Evolutionary conservation across 2,329 filamentous ascomycete genomes (phyloP).

Genomic region (Talaromyces sp.): DNA sequence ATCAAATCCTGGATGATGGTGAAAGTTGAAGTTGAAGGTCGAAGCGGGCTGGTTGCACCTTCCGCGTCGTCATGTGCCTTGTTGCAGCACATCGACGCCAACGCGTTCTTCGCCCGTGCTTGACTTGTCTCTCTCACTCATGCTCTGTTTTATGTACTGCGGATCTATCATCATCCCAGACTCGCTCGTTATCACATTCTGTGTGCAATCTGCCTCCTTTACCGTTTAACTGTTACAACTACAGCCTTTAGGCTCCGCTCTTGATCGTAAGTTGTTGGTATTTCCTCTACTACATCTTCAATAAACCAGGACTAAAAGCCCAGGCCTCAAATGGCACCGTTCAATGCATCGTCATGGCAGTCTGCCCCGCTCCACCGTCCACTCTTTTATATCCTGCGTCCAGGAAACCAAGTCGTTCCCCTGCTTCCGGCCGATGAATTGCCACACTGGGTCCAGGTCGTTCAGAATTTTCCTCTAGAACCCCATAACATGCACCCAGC

Average conservation of each 20-base stretch:
- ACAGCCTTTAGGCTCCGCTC: neutral
- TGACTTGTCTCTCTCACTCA: neutral
- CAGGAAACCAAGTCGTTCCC: conserved; percentile 31
- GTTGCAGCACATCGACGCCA: neutral
- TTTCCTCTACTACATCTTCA: neutral
- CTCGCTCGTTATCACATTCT: neutral
- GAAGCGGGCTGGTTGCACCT: neutral
- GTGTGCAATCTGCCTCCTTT: neutral
- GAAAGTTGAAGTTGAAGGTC: neutral
- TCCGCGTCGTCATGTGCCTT: neutral
- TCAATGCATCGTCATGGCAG: neutral
- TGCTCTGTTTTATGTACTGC: neutral
- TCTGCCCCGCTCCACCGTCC: conserved; percentile 16
- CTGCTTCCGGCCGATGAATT: conserved; percentile 43
- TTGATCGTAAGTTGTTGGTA: neutral
- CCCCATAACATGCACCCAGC: conserved; percentile 20
- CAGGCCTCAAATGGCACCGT: neutral
- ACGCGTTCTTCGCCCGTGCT: neutral
- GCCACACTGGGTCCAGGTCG: conserved; percentile 31
- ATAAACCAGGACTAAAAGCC: neutral
- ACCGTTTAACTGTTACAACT: neutral
- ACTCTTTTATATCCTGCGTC: conserved; percentile 36
- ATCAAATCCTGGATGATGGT: neutral
- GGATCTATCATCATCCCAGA: neutral
- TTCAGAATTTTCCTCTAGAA: conserved; percentile 17